These are phyloP conservation scores for Lactifluus hygrophoroides DNA, from an alignment of 768 basidiomycete genomes.

Conservation along the genomic window DNA sequence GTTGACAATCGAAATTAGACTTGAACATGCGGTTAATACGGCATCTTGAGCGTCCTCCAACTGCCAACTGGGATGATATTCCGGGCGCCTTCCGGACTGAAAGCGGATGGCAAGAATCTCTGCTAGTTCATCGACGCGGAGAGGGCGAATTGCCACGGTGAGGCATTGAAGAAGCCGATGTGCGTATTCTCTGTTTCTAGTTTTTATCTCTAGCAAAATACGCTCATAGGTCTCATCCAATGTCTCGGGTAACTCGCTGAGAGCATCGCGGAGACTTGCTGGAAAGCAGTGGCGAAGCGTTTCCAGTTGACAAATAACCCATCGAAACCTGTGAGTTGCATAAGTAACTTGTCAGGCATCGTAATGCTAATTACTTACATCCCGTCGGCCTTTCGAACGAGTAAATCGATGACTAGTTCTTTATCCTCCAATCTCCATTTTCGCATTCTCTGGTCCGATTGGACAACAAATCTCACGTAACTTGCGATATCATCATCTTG, in stretches of 20 bases:
- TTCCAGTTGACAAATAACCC: no score
- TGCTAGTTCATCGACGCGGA: no score
- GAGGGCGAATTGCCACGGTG: not conserved
- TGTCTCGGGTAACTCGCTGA: not conserved
- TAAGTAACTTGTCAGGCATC: not conserved
- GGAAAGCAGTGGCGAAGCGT: no score
- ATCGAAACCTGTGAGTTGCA: not conserved
- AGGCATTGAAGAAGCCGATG: no score
- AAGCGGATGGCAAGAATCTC: not conserved
- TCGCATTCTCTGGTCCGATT: not conserved
- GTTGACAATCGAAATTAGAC: no score
- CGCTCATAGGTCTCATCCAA: no score
- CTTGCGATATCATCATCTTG: not conserved
- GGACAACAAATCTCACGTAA: not conserved
- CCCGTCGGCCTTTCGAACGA: no score
- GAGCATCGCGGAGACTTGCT: not conserved
- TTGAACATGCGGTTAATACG: not conserved
- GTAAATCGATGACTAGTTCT: no score
- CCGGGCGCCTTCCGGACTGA: not conserved
- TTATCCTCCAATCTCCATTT: not conserved
- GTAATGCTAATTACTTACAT: no score
- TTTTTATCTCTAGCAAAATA: not conserved
- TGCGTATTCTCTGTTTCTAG: not conserved
- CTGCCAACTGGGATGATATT: not conserved
- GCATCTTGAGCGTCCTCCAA: not conserved